Base-by-base conservation (phyloP, 2,329 filamentous ascomycete genomes). In the Aureobasidium sp. region DNA sequence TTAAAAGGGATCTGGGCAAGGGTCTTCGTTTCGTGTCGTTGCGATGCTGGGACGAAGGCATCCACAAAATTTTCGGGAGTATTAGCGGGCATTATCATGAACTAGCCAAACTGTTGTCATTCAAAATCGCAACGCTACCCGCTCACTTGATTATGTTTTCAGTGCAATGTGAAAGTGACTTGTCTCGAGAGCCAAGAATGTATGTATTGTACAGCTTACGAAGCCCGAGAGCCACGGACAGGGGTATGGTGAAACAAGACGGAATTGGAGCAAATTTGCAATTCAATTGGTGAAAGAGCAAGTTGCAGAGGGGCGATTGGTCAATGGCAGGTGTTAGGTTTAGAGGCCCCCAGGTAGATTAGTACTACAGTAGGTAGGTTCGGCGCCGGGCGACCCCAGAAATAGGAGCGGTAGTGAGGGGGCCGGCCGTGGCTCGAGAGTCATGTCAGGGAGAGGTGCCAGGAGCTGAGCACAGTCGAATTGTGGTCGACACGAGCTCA, bases 31-130 rank as follows among this genome's bases (percentile, higher is more conserved):
- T 60, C 57, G 31, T 60, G 45, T 60, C 45, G 37, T 22, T 4
- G 39, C 31, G 49, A 52, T 39, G 15, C 17, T 55, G 60, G 47
- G 48, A 61, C 59, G 48, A 41, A 31, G 59, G 59, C 59, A 47
- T 55, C 39, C 60, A 62, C 52, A 62, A 62, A 60, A 39, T 60
- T 62, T 49, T 41, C 56, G 60, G 60, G 60, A 48, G 49, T 62
- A 62, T 62, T 62, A 62, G 60, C 60, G 60, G 60, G 48, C 60
- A 62, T 62, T 53, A 56, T 56, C 48, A 62, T 17, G 48, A 55
- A 62, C 49, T 62, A 62, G 60, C 60, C 31, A 62, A 62, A 48
- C 11, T 53, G 48, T 62, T 56, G 60, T 53, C 49, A 56, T 62
- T 53, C 39, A 47, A 47, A 62, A 62, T 53, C 48, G 49, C 64